These are phyloP conservation scores for Phoma herbarum DNA, from an alignment of 2,329 filamentous ascomycete species.

Conservation along the genomic window DNA sequence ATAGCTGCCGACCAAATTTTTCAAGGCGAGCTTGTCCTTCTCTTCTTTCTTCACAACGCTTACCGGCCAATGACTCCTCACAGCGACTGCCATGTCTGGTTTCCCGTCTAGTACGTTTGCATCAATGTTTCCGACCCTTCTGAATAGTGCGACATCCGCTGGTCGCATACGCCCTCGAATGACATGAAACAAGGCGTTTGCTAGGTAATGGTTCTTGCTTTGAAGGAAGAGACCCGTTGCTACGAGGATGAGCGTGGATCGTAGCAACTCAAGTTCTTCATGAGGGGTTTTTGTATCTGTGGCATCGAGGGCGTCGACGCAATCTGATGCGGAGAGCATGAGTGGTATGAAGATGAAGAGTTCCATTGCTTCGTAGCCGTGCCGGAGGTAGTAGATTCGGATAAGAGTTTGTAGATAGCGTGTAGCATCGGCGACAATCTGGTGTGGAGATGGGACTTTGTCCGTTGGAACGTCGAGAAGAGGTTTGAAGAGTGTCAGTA, in stretches of 20 bases:
- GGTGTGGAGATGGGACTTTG: neutral
- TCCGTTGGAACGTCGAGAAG: neutral
- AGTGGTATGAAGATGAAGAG: neutral
- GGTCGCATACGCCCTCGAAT: neutral
- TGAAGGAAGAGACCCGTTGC: neutral
- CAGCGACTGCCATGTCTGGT: neutral
- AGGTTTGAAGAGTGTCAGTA: neutral
- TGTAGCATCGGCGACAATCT: neutral
- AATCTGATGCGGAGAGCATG: neutral
- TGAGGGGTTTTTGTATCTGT: neutral
- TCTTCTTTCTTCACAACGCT: conserved; percentile 4
- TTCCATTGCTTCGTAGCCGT: neutral
- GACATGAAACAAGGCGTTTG: neutral
- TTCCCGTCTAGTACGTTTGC: neutral
- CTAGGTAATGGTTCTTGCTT: neutral
- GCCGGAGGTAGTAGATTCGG: neutral
- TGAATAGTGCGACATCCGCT: neutral
- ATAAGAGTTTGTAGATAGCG: neutral
- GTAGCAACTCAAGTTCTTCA: neutral
- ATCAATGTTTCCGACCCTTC: neutral
- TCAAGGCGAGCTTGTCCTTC: neutral
- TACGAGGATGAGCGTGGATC: neutral
- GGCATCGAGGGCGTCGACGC: neutral
- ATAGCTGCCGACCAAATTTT: neutral
- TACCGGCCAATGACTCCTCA: neutral